Conservation (phyloP, 805 yeast genomes). For the Wickerhamomyces ciferrii region DNA sequence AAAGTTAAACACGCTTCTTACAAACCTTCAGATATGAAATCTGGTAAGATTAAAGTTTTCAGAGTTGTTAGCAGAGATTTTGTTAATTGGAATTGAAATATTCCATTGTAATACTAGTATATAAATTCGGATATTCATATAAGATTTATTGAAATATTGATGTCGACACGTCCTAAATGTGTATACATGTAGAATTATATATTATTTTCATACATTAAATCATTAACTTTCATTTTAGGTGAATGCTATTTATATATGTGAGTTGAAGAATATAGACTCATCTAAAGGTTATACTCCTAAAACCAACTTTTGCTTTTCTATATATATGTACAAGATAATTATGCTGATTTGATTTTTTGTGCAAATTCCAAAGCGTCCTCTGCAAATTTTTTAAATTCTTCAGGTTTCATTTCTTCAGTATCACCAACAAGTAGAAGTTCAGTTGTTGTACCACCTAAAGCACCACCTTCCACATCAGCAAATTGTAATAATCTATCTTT, state of each 20-base stretch:
- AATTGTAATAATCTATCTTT: conserved; percentile 33
- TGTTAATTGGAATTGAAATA: conserved; percentile 60
- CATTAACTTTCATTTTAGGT: neutral
- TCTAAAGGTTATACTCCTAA: too few relatives aligned
- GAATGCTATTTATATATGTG: neutral
- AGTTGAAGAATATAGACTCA: too few relatives aligned
- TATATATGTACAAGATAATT: neutral
- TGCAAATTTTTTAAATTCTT: conserved; percentile 14
- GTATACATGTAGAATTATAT: neutral
- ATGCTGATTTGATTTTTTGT: neutral
- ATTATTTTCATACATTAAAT: neutral
- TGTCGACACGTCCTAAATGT: too few relatives aligned
- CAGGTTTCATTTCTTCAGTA: conserved; percentile 7
- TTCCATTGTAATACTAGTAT: too few relatives aligned
- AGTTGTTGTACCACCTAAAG: conserved; percentile 45
- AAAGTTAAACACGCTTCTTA: conserved; percentile 56
- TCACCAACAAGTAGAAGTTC: conserved; percentile 45
- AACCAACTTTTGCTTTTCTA: neutral
- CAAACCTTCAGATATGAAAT: conserved; percentile 64
- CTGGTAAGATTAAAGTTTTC: conserved; percentile 77
- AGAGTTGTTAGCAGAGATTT: conserved; percentile 70
- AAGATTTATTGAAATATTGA: too few relatives aligned
- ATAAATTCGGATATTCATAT: neutral
- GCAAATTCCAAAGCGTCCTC: conserved; percentile 12
- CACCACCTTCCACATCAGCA: conserved; percentile 50